Evolutionary conservation across 2,329 filamentous ascomycete species (phyloP), one percentile per base, ranked within the genome.

Genomic region (Sarocladiaceae sp.): DNA sequence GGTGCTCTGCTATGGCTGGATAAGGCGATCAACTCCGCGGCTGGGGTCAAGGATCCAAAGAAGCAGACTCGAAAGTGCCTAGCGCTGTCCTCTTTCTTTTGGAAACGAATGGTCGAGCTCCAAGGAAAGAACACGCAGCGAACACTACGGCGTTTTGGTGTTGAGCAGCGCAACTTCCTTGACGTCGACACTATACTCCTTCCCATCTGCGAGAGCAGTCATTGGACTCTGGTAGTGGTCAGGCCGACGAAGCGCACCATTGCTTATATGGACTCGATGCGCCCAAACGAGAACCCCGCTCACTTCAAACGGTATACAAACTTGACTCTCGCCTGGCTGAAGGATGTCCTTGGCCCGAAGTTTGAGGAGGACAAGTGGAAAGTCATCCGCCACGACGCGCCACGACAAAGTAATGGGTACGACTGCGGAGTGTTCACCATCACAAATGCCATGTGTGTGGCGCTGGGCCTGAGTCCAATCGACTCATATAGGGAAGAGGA

Each of bases 361-460:
- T 90, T 79, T 60, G 47, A 36, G 18, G 47, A 50, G 22, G 67
- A 69, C 2, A 83, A 88, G 36, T 92, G 88, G 88, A 71, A 65
- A 22, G 69, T 74, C 1, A 68, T 78, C 7, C 63, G 68, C n/a
- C 72, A 77, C 40, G 65, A 67, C 15, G 80, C 79, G 31, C 76
- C 80, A 0, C 60, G 57, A 2, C 88, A 92, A 64, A 73, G 69
- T 23, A 92, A 92, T 61, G 77, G 78, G 1, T 82, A 79, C 61
- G 88, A 92, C 63, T 92, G 88, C 58, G 88, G 88, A n/a, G 80
- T 90, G 3, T 89, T 90, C 63, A 81, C 85, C 13, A 82, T 89
- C 57, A 80, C 87, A 17, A 93, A 92, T 61, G 84, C 80, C 15
- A 77, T 90, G 46, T 87, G 83, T 52, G 60, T 83, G 31, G 72